phyloP scores from a whole-genome alignment of 2,329 filamentous ascomycete species.

The Coniochaeta pulveracea region DNA sequence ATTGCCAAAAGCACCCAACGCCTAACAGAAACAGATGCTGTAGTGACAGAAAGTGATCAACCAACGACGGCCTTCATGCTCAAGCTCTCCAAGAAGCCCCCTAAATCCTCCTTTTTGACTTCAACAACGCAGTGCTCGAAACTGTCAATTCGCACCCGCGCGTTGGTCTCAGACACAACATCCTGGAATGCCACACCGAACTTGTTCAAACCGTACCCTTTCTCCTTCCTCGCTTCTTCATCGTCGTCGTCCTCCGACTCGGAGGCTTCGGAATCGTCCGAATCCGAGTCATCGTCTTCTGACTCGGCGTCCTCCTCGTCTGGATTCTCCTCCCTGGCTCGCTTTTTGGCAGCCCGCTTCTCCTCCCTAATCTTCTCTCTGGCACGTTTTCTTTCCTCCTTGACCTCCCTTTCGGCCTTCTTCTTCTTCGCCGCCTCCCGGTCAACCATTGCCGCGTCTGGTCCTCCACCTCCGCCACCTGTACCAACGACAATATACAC shows the following conservation, averaged over 20 bases:
- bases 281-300: slow-evolving; percentile 37
- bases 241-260: slow-evolving; percentile 32
- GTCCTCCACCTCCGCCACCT: slow-evolving; percentile 65
- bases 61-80: slow-evolving; percentile 82
- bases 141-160: slow-evolving; percentile 82
- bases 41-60: slow-evolving; percentile 18
- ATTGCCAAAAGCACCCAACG: too few relatives aligned
- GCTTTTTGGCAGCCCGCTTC: slow-evolving; percentile 47
- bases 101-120: slow-evolving; percentile 90
- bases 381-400: slow-evolving; percentile 45
- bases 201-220: slow-evolving; percentile 69
- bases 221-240: slow-evolving; percentile 36
- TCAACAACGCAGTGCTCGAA: slow-evolving; percentile 98
- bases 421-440: slow-evolving; percentile 52
- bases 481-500: slow-evolving; percentile 91
- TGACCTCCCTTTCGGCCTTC: slow-evolving; percentile 27
- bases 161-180: slow-evolving; percentile 83
- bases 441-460: slow-evolving; percentile 58
- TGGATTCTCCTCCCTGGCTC: slow-evolving; percentile 23
- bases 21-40: too few relatives aligned
- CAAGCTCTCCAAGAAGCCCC: slow-evolving; percentile 79
- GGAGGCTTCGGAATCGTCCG: slow-evolving; percentile 26
- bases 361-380: slow-evolving; percentile 49
- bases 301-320: slow-evolving; percentile 37
- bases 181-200: slow-evolving; percentile 96